A percentile compares a stretch with the other conserved stretches of the same genome.
Evolutionary conservation across 1,284 basidiomycete genomes (phyloP).

Genomic region (Trichosporon coremiiforme): DNA sequence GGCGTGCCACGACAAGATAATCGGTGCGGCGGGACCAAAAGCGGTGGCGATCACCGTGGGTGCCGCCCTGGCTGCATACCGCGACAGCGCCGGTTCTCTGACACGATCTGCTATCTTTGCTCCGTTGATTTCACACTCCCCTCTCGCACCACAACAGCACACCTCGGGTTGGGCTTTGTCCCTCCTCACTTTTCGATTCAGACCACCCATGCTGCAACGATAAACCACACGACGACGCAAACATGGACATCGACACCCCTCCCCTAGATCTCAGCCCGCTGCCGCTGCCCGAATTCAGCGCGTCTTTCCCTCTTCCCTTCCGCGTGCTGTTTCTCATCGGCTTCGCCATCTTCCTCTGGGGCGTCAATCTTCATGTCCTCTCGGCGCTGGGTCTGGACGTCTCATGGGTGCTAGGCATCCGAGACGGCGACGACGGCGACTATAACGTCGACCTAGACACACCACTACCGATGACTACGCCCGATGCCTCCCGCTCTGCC

Average conservation of each 20-base stretch:
- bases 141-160: neutral
- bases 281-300: slow-evolving; percentile 60
- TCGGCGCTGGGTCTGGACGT: slow-evolving; percentile 73
- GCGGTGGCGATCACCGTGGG: neutral
- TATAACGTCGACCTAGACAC: slow-evolving; percentile 17
- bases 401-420: slow-evolving; percentile 62
- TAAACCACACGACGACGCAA: neutral
- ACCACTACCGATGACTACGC: slow-evolving; percentile 18
- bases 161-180: slow-evolving; percentile 10
- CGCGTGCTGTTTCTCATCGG: slow-evolving; percentile 73
- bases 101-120: slow-evolving; percentile 2
- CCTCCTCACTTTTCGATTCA: neutral
- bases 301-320: slow-evolving; percentile 76
- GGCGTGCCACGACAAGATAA: neutral
- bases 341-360: slow-evolving; percentile 75
- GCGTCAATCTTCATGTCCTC: slow-evolving; percentile 82
- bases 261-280: slow-evolving; percentile 30
- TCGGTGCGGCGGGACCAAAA: neutral
- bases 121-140: neutral
- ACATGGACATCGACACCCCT: slow-evolving; percentile 56
- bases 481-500: neutral
- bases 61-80: neutral
- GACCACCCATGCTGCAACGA: slow-evolving; percentile 15
- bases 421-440: slow-evolving; percentile 37
- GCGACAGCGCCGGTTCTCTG: neutral